Base-by-base conservation (phyloP, 2,329 filamentous ascomycete species). In the Gaeumannomyces sp. region DNA sequence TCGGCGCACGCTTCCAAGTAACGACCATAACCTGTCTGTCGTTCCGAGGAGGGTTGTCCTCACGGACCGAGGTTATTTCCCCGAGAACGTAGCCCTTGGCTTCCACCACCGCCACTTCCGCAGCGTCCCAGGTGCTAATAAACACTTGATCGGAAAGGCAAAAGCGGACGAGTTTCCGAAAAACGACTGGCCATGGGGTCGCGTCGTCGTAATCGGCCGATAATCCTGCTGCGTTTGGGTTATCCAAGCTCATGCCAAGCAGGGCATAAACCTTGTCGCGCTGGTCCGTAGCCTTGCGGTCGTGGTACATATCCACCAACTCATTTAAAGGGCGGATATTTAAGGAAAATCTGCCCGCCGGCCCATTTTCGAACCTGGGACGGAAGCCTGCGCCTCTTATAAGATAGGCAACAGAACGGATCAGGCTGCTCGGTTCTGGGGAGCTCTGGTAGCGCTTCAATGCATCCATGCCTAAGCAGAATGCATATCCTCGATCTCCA, bases 201-300 rank as follows among this genome's bases (percentile, higher is more conserved):
- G 38, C 22, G 11, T 50, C 38, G 16, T 16, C 16, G 7, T 33
- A 8, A 11, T 33, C n/a, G n/a, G n/a, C n/a, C n/a, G 13, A 50
- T 50, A 50, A 8, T 16, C 38, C 38, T 22, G 38, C 38, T 16
- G 38, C 4, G 6, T 22, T 50, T 3, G 38, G 38, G 38, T 50
- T 16, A 19, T 50, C 35, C 10, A 35, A 50, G 8, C 22, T 28
- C 60, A 61, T 61, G 13, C 60, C 60, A n/a, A 61, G 60, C 25
- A 61, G 28, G 19, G 60, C 60, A 14, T 61, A 61, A 5, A 61
- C 45, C 35, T 53, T 61, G 25, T 53, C 60, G n/a, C 14, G 60
- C 14, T 27, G 33, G 60, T 61, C 28, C 22, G 31, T 11, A 38
- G 60, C 60, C 35, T 61, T 27, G 38, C 16, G 38, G 11, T 2